Evolutionary conservation across 495 filamentous ascomycete species (phyloP), one percentile per base, ranked within the genome.

Genomic region (Trichocladium uniseriatum): DNA sequence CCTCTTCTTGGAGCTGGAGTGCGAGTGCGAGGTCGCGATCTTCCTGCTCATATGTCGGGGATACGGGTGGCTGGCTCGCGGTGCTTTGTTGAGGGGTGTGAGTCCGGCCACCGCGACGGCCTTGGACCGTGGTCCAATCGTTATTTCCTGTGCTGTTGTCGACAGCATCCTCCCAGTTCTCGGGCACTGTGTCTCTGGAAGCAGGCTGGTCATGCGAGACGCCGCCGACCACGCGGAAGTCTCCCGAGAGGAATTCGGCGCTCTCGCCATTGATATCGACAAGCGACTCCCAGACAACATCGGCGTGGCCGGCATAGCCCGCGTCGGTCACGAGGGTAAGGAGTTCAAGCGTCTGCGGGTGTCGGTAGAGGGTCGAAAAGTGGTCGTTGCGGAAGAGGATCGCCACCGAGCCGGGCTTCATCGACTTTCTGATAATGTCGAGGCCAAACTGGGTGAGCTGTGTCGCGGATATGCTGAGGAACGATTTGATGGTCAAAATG

Each of bases 311-410:
- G 7, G 86, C 81, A 57, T 91, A 98, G 14, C 92, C 92, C 13
- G 84, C 83, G 66, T 98, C 92, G 8, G 92, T 98, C 20, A 98
- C 88, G 15, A 97, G 64, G 0, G 84, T 86, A 48, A 85, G 75
- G 0, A 98, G 73, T 52, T 82, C 75, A 4, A 75, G 64, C 0
- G 84, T 83, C 24, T 78, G 70, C 0, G 89, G 88, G 52, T 92
- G 69, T 50, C 88, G 81, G 62, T 95, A 94, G 0, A 98, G 61
- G 0, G 92, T 97, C 24, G 84, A 84, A 60, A 98, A 98, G 66
- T 98, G 92, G 57, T 97, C 91, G 53, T 98, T 98, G 28, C 92
- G 79, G 70, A 98, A 98, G 2, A 97, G 66, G 41, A 98, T 97
- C 0, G 85, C 86, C 7, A 94, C 73, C 0, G 82, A 78, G 2